These are phyloP conservation scores for Oxyria digyna DNA, from an alignment of 148 eudicot genomes.

Conservation along the genomic window DNA sequence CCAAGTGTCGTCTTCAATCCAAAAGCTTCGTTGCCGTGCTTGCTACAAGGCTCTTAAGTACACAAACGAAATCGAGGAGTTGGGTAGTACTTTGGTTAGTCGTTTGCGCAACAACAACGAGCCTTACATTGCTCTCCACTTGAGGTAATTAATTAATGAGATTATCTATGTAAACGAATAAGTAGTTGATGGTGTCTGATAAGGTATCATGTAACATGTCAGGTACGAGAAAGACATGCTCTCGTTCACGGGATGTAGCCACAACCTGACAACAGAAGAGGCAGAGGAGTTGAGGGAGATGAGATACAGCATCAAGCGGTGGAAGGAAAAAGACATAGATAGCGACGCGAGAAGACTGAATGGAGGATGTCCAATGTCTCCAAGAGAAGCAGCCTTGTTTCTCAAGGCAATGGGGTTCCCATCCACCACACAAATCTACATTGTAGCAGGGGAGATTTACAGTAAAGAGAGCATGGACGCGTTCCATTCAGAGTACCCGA, in stretches of 20 bases:
- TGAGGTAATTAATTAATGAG: constrained; percentile 34
- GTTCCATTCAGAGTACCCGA: constrained; percentile 33
- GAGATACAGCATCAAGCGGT: constrained; percentile 38
- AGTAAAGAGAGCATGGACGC: constrained; percentile 37
- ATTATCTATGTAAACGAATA: no score
- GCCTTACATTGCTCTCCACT: constrained; percentile 57
- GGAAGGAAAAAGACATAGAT: constrained; percentile 65
- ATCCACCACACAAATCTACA: constrained; percentile 33
- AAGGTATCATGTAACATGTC: no score
- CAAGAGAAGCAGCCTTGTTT: constrained; percentile 60
- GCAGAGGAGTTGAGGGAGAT: constrained; percentile 33
- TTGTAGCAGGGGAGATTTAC: constrained; percentile 64
- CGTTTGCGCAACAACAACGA: constrained; percentile 24
- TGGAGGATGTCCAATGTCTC: constrained; percentile 78
- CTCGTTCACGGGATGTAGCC: constrained; percentile 73
- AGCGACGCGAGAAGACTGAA: constrained; percentile 25
- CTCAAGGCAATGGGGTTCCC: constrained; percentile 75
- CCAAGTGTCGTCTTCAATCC: constrained; percentile 37
- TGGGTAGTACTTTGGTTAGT: constrained; percentile 30
- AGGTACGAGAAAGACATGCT: constrained; percentile 86
- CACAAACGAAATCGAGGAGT: constrained; percentile 38
- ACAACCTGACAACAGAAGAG: constrained; percentile 37
- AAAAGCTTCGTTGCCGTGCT: constrained; percentile 56
- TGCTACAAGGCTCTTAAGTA: constrained; percentile 46
- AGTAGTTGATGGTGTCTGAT: no score